Evolutionary conservation across 169 alveolate species (phyloP), one percentile per base, ranked within the genome.

Genomic region (Eimeria falciformis): DNA sequence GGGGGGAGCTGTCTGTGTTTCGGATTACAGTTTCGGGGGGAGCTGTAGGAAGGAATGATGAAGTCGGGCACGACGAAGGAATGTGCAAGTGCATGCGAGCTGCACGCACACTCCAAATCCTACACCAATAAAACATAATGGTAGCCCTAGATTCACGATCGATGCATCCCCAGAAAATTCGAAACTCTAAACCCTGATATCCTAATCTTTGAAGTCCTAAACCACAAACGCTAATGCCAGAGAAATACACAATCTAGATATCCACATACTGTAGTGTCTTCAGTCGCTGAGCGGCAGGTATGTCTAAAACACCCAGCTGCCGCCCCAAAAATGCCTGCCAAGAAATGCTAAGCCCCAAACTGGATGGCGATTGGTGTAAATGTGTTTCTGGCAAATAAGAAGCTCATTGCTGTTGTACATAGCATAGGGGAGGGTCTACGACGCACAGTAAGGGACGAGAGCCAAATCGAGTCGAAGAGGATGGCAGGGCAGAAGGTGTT

Each of bases 381-480:
- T 33, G 2, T 2, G 40, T 33, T 33, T 33, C 40, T 33, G 40
- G 40, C 40, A 2, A 33, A 33, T 33, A 33, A 0, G 40, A 33
- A 33, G 40, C 40, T 33, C 40, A 33, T 33, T 33, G 40, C 23
- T 23, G 77, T 66, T 66, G 27, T 11, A 12, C 12, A 23, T 12
- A 45, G 27, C 43, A 9, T n/a, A 65, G 75, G 27, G 43, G 14
- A n/a, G 75, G 75, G 27, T 3, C 7, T 45, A 33, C 6, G 69
- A 9, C 78, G 50, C 43, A 87, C 92, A 75, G 47, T 68, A 40
- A 11, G 92, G 92, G 14, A 87, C 92, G 7, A 87, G 86, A 2
- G 92, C 69, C 40, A 87, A 46, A 50, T 87, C 92, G 27, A 87
- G 62, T 17, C 92, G 92, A 21, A 87, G 75, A 12, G 92, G 92